These are phyloP conservation scores for Austroboletus niveus DNA, from an alignment of 1,284 basidiomycete genomes.

Conservation along the genomic window DNA sequence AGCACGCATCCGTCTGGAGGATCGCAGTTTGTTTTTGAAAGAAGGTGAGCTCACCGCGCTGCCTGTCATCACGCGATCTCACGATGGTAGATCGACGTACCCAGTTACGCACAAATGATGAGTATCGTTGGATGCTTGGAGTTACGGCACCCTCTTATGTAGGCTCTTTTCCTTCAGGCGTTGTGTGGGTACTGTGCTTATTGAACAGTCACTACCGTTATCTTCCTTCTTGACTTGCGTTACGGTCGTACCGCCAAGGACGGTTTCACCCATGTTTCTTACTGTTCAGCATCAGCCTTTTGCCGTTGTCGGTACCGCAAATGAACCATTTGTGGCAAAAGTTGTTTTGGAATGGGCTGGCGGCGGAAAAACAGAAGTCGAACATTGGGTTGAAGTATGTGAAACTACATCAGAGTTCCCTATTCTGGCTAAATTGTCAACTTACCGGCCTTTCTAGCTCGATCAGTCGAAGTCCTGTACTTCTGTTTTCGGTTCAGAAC, in stretches of 20 bases:
- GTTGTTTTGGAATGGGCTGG: conserved; percentile 54
- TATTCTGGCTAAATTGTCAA: not conserved
- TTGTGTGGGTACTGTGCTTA: conserved; percentile 1
- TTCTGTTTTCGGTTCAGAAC: conserved; percentile 62
- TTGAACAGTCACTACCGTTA: conserved; percentile 32
- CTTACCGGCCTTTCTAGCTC: conserved; percentile 43
- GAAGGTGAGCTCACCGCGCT: conserved; percentile 39
- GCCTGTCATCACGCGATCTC: not conserved
- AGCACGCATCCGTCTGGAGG: conserved; percentile 59
- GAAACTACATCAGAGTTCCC: not conserved
- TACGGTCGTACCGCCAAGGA: conserved; percentile 39
- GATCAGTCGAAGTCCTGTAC: conserved; percentile 51
- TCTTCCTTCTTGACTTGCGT: conserved; percentile 47
- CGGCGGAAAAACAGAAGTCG: conserved; percentile 46
- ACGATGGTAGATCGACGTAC: conserved; percentile 42
- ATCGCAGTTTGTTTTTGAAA: conserved; percentile 62
- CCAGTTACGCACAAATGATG: conserved; percentile 36
- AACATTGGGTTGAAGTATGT: conserved; percentile 76
- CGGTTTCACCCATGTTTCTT: conserved; percentile 35
- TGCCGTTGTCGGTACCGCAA: conserved; percentile 51
- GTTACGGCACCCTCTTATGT: conserved; percentile 72
- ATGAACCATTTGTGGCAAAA: conserved; percentile 62
- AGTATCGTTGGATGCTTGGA: conserved; percentile 71
- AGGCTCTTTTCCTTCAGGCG: conserved; percentile 25
- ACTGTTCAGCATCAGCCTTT: conserved; percentile 53